A percentile compares a stretch with the other conserved stretches of the same genome.
These are phyloP conservation scores for Prorocentrum cordatum DNA, from an alignment of 169 alveolate genomes.

Conservation along the genomic window DNA sequence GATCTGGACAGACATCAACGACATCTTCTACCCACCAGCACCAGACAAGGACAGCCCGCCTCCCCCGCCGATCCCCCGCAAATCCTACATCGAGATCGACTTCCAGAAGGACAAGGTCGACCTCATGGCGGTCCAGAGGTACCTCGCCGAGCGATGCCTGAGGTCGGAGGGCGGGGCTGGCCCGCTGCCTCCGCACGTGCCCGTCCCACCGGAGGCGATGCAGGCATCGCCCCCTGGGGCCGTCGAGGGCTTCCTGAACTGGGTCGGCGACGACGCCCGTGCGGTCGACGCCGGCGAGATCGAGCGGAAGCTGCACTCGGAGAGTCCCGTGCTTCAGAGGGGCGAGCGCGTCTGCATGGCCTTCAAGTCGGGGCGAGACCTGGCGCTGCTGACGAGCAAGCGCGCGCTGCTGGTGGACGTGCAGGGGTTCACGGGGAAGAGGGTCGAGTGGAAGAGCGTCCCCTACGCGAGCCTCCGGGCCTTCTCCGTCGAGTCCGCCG, in stretches of 20 bases:
- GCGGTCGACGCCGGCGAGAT: neutral
- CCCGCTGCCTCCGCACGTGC: neutral
- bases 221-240: neutral
- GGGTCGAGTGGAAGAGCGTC: neutral
- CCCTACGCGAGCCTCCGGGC: neutral
- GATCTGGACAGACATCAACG: neutral
- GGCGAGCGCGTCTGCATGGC: neutral
- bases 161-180: no score
- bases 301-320: neutral
- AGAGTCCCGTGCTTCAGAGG: neutral
- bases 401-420: neutral
- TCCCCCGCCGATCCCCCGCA: neutral
- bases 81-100: neutral
- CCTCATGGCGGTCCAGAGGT: neutral
- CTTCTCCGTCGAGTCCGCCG: neutral
- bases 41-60: neutral
- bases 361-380: neutral
- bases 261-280: neutral
- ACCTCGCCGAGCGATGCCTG: neutral
- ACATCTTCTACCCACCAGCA: neutral
- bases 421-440: neutral
- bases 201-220: neutral
- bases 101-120: neutral
- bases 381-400: neutral
- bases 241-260: neutral